Percentiles rank a stretch among this genome's conserved stretches.
Conservation (phyloP, 1,139 yeast genomes). For the Kodamaea sp. region DNA sequence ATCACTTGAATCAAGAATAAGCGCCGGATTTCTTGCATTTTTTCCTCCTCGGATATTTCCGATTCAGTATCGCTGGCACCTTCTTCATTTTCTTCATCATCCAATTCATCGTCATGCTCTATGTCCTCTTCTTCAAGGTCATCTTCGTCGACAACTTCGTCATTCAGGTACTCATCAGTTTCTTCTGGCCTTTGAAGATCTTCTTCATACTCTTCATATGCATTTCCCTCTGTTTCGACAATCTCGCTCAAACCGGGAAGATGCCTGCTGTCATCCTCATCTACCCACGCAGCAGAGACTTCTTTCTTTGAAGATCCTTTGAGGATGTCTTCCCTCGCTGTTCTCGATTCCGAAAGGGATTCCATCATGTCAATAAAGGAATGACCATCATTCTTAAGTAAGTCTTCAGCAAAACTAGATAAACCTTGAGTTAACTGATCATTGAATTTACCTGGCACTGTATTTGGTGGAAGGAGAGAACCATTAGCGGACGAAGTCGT, state of each 20-base stretch:
- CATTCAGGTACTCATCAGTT: conserved; percentile 18
- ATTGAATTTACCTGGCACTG: conserved; percentile 23
- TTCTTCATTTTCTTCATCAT: conserved; percentile 27
- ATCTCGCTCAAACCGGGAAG: not conserved
- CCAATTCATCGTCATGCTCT: conserved; percentile 35
- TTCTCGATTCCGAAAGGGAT: conserved; percentile 60
- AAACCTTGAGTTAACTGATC: conserved; percentile 38
- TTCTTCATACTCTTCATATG: conserved; percentile 1
- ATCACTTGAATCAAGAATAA: conserved; percentile 77
- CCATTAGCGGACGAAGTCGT: conserved; percentile 4
- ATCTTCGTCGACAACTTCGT: conserved; percentile 25
- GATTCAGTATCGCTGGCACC: conserved; percentile 39
- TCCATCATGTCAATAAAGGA: conserved; percentile 79
- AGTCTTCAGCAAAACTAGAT: conserved; percentile 73
- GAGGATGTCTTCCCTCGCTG: conserved; percentile 47
- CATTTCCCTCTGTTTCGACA: not conserved
- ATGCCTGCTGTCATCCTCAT: conserved; percentile 22
- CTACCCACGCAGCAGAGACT: conserved; percentile 20
- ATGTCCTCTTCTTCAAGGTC: conserved; percentile 30
- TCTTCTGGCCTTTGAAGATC: too few relatives aligned
- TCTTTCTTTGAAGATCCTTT: conserved; percentile 17
- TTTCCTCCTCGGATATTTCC: conserved; percentile 60
- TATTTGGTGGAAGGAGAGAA: conserved; percentile 12
- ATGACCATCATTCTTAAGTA: conserved; percentile 72
- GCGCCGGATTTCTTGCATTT: conserved; percentile 74